Evolutionary conservation across 495 filamentous ascomycete genomes (phyloP).

Genomic region (Bombardia bombarda): DNA sequence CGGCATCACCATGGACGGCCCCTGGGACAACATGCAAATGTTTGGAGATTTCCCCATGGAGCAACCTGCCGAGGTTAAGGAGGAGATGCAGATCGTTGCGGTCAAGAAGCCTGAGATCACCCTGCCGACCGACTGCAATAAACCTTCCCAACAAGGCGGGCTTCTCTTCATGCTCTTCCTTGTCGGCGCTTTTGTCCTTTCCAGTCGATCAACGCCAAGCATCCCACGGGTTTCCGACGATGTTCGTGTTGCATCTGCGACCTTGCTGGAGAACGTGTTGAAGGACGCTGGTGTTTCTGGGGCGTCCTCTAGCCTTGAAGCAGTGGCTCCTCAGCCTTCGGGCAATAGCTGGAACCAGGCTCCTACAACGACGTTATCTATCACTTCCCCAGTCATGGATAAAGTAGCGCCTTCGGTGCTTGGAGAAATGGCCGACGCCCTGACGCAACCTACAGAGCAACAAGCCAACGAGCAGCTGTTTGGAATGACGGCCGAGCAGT

Average conservation of each 20-base stretch:
- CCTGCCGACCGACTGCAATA: conserved; percentile 48
- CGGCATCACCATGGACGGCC: conserved; percentile 66
- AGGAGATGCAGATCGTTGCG: conserved; percentile 47
- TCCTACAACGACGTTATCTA: conserved; percentile 34
- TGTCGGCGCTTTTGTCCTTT: conserved; percentile 93
- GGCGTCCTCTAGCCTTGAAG: conserved; percentile 34
- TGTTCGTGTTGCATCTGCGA: conserved; percentile 84
- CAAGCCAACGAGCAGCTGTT: conserved; percentile 89
- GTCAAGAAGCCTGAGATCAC: conserved; percentile 47
- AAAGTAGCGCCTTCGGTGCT: conserved; percentile 56
- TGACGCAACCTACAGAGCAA: conserved; percentile 70
- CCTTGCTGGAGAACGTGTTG: conserved; percentile 80
- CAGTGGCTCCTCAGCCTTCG: conserved; percentile 43
- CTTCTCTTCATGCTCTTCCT: conserved; percentile 81
- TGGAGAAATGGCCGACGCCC: conserved; percentile 63
- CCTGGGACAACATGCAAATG: conserved; percentile 77
- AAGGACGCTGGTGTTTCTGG: conserved; percentile 62
- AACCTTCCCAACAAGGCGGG: conserved; percentile 55
- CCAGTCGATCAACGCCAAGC: conserved; percentile 58
- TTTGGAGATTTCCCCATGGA: conserved; percentile 52
- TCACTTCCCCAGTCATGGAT: conserved; percentile 45
- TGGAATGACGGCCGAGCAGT: conserved; percentile 76
- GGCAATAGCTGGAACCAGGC: conserved; percentile 40
- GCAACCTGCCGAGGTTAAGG: conserved; percentile 42
- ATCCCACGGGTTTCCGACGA: conserved; percentile 89